Evolutionary conservation across 306 rosid genomes (phyloP).

Genomic region (Carpinus fangiana): DNA sequence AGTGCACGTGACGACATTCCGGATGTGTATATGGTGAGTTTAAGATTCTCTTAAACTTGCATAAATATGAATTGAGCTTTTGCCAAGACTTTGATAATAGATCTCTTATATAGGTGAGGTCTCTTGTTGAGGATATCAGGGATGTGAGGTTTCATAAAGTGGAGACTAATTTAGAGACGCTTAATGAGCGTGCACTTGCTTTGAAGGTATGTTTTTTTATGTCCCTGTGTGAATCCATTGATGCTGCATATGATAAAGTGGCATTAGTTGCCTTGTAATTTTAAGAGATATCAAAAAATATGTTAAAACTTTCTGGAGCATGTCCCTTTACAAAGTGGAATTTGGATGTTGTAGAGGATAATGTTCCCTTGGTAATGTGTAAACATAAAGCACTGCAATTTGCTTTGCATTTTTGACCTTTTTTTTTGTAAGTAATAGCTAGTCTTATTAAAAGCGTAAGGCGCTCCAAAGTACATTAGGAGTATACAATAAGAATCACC

Average conservation of each 20-base stretch:
- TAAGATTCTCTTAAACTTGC: conserved; percentile 21
- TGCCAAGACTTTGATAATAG: conserved; percentile 25
- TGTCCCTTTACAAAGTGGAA: too few relatives aligned
- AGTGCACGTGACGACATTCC: conserved; percentile 87
- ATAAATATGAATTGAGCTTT: conserved; percentile 12
- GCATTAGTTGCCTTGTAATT: too few relatives aligned
- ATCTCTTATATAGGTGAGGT: conserved; percentile 61
- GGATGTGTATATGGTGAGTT: conserved; percentile 80
- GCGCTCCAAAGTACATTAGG: too few relatives aligned
- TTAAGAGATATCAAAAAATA: too few relatives aligned
- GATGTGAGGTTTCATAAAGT: conserved; percentile 94
- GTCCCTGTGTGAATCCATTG: conserved; percentile 5
- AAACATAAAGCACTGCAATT: neutral
- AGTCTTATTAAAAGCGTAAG: too few relatives aligned
- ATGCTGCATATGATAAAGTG: neutral
- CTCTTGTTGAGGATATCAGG: conserved; percentile 89
- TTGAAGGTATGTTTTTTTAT: conserved; percentile 63
- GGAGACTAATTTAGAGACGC: conserved; percentile 80
- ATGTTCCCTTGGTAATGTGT: neutral
- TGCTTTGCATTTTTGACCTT: neutral
- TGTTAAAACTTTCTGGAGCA: too few relatives aligned
- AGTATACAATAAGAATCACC: too few relatives aligned
- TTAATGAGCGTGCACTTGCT: conserved; percentile 85
- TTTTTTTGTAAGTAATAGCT: neutral
- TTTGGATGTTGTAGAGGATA: neutral